Evolutionary conservation across 805 yeast genomes (phyloP), one percentile per base, ranked within the genome.

Genomic region (Wickerhamiella kazuoi): DNA sequence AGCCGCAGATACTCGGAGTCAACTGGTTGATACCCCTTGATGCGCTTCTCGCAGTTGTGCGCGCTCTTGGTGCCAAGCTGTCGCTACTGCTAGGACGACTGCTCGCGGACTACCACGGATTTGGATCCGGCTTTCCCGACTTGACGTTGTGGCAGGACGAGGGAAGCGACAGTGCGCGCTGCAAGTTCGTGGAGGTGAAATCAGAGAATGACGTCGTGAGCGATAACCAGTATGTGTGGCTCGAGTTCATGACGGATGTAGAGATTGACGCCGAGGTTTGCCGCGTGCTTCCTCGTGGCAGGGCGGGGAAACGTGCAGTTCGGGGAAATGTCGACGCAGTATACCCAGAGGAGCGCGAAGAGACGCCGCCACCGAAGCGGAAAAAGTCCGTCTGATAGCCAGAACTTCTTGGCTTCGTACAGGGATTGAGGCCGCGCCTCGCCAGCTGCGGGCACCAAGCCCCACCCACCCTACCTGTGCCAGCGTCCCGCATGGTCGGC

Each of bases 191-290:
- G 20, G 61, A 55, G 37, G 64, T 60, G 19, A 60, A 60, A 37
- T 56, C 63, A 2, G 57, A 51, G 23, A 57, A 58, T 38, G 65
- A 60, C 41, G 47, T 53, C 2, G 45, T 60, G 20, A 56, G 62
- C 15, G 62, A 59, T 38, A 53, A 49, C 35, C 65, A 60, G 49
- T 44, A 51, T 24, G 37, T 56, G 6, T 60, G 64, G 64, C 53
- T 60, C 38, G 52, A 55, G 42, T 49, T 55, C 21, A 39, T 60
- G 32, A 28, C 50, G 14, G 43, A 41, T 11, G 35, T 42, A 5
- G 59, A 55, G 0, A 42, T 53, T 5, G 46, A 42, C 4, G 63
- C 57, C 2, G 63, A 57, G 40, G 41, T 60, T 8, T 59, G 63
- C 40, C 42, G 41, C 13, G 50, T 49, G 11, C 37, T 38, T 21